phyloP scores from a whole-genome alignment of 129 eudicot species.

The Centrapalus pauciflorus region DNA sequence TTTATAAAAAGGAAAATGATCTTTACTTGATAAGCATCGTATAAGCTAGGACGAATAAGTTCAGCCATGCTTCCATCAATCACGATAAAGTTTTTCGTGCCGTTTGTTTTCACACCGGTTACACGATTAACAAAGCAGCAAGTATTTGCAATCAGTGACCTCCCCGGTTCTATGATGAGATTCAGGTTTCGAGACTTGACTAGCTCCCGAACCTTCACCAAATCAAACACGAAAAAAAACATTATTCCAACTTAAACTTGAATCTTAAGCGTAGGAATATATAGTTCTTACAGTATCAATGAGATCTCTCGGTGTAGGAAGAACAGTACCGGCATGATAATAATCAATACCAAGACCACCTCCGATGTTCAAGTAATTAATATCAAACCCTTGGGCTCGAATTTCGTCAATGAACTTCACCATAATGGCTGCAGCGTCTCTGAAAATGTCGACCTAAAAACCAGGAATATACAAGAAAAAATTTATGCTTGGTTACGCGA shows the following conservation, averaged over 20 bases:
- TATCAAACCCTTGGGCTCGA: constrained; percentile 83
- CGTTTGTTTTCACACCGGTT: constrained; percentile 85
- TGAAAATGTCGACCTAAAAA: constrained; percentile 76
- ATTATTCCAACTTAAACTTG: neutral
- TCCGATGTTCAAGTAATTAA: constrained; percentile 85
- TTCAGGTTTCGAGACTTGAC: constrained; percentile 74
- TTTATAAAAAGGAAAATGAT: neutral
- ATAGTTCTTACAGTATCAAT: constrained; percentile 59
- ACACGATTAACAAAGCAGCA: constrained; percentile 94
- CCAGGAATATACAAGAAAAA: neutral
- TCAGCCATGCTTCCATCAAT: constrained; percentile 96
- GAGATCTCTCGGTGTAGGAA: constrained; percentile 87
- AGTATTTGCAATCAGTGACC: constrained; percentile 87
- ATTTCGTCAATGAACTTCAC: constrained; percentile 84
- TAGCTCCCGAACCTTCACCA: constrained; percentile 70
- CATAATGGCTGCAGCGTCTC: constrained; percentile 90
- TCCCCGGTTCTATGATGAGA: constrained; percentile 89
- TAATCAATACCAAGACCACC: constrained; percentile 95
- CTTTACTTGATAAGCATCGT: constrained; percentile 86
- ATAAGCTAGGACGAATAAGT: constrained; percentile 88
- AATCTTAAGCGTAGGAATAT: neutral
- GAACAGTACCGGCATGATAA: constrained; percentile 78
- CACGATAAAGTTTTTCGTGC: constrained; percentile 71
- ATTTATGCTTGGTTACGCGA: neutral
- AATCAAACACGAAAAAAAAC: constrained; percentile 9